phyloP scores from a whole-genome alignment of 2,329 filamentous ascomycete genomes.

The Colletotrichum magnum region DNA sequence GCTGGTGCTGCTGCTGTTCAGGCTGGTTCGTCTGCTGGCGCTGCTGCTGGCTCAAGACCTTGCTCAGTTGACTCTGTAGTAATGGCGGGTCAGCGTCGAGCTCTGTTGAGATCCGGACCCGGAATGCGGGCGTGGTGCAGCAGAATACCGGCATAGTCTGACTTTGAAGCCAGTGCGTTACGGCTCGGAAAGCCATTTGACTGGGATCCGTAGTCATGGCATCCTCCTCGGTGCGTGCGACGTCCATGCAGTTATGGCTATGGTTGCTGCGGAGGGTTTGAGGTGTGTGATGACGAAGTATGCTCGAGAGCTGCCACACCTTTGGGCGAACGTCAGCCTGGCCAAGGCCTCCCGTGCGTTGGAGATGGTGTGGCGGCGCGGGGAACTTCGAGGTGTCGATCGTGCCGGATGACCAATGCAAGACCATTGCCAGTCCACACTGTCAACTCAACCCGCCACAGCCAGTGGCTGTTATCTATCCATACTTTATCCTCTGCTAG shows the following conservation, averaged over 20 bases:
- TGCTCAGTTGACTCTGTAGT: constrained; percentile 39
- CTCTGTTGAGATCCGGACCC: constrained; percentile 35
- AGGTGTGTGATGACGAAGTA: constrained; percentile 39
- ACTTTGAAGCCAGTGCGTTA: constrained; percentile 41
- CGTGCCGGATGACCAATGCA: constrained; percentile 38
- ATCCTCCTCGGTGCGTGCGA: constrained; percentile 39
- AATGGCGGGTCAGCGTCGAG: constrained; percentile 39
- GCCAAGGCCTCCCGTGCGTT: constrained; percentile 34
- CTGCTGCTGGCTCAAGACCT: constrained; percentile 33
- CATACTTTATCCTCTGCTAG: background rate
- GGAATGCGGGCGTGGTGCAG: constrained; percentile 40
- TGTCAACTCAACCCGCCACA: constrained; percentile 18
- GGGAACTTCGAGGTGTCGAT: constrained; percentile 34
- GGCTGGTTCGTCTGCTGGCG: background rate
- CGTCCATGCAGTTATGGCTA: constrained; percentile 40
- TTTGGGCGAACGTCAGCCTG: constrained; percentile 37
- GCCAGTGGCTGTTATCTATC: constrained; percentile 19
- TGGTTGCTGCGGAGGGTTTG: constrained; percentile 30
- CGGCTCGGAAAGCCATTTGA: constrained; percentile 41
- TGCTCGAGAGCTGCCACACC: constrained; percentile 27
- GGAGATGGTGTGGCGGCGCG: constrained; percentile 40
- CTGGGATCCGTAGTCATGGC: constrained; percentile 41
- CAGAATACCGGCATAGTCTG: constrained; percentile 41
- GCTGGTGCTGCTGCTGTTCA: constrained; percentile 22
- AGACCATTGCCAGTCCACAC: constrained; percentile 27